Evolutionary conservation across 176 grass and related monocot species (phyloP), one percentile per base, ranked within the genome.

Genomic region (Lolium multiflorum): DNA sequence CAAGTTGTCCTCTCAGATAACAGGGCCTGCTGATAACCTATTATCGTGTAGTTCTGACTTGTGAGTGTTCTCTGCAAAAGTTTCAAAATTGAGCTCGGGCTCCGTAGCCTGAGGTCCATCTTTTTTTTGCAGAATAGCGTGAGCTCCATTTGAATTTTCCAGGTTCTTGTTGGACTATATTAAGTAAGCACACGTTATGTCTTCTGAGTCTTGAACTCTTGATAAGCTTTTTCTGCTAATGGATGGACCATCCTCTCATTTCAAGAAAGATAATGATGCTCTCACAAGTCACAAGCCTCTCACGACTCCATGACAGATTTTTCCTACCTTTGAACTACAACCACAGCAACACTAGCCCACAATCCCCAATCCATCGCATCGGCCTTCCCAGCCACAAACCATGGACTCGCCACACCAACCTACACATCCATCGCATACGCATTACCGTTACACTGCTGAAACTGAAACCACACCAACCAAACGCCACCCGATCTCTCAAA

Each of bases 301-400:
- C 22, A 62, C 4, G 61, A 64, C 11, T 64, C 61, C 61, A 64
- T 64, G 24, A 64, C 61, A 64, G 28, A 67, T 17, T 67, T 67
- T 68, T 38, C 65, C 65, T 18, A 38, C 38, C 47, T 75, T 75
- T 16, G 46, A 75, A 75, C 47, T 15, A 51, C 72, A 75, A 17
- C 72, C 72, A 75, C 72, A 75, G 72, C 72, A 82, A 14, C 10
- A 60, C 82, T 26, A 66, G 67, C 17, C 61, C 83, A 58, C 77
- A 76, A 75, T 25, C 26, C 56, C 71, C 71, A 81, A 86, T 82
- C 83, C 59, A 21, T 60, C 71, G 0, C 13, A 9, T 43, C 4
- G 10, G 60, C 43, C 0, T 51, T 90, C 61, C 78, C 83, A 90
- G 81, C 87, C 87, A 83, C 87, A 88, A 71, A 83, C 17, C 72